Evolutionary conservation across 2,329 filamentous ascomycete species (phyloP), one percentile per base, ranked within the genome.

Genomic region (Hymenoscyphus albidus): DNA sequence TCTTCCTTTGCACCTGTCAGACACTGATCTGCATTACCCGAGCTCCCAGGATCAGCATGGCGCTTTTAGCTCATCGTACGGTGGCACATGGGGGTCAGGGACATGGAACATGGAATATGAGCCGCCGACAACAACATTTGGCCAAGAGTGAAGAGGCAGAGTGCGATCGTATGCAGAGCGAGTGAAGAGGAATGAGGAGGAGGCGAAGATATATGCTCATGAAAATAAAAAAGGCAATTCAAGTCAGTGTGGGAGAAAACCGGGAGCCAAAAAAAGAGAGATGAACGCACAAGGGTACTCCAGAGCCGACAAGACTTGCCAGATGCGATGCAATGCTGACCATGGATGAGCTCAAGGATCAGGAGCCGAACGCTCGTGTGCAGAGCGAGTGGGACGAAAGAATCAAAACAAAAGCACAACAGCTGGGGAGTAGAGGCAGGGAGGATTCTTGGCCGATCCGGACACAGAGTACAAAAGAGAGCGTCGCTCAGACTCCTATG

Each of bases 11-110:
- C 66, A 69, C 68, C 65, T 72, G 70, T 70, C 71, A 73, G 65
- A 67, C 64, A 62, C 65, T 70, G 72, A 73, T 73, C 72, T 72
- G 64, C 71, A 69, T 69, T 72, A 71, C 69, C 71, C 70, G 70
- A 73, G 67, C 65, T 54, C 62, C 70, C 65, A 67, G 67, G 72
- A 72, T 73, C 68, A 69, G 40, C 72, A 70, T 70, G 72, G 72
- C 72, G 72, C 65, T 71, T 70, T 72, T 73, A 70, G 70, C 67
- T 69, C 70, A 65, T 64, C 69, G 69, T 51, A 63, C 69, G 65
- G 64, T 62, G 69, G 65, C 51, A 62, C 54, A 18, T 62, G 40
- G 60, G 56, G 59, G 40, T 68, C 64, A 64, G 63, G 66, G 61
- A 58, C 60, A 66, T 63, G 69, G 48, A 22, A 27, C 48, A 22